A percentile compares a stretch with the other conserved stretches of the same genome.
These are phyloP conservation scores for Vanrija humicola DNA, from an alignment of 1,284 basidiomycete species.

Conservation along the genomic window DNA sequence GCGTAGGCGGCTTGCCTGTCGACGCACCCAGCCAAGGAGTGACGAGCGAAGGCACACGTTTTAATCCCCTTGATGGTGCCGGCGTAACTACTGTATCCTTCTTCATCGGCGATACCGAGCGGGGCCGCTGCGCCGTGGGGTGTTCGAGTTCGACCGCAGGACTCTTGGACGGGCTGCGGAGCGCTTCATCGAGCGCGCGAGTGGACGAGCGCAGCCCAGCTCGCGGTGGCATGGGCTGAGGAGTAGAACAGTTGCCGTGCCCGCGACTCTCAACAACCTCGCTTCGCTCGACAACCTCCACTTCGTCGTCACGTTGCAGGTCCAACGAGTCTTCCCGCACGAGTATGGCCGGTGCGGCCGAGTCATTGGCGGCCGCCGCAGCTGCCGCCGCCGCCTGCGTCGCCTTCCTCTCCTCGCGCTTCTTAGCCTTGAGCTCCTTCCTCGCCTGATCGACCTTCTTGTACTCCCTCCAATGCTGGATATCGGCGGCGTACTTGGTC, in stretches of 20 bases:
- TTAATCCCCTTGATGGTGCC: background rate
- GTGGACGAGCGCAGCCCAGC: too few species aligned
- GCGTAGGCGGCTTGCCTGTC: background rate
- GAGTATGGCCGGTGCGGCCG: background rate
- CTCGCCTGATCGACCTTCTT: slow-evolving; percentile 24
- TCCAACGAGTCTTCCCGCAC: too few species aligned
- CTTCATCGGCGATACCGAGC: background rate
- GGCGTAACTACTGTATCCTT: too few species aligned
- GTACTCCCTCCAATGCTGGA: slow-evolving; percentile 35
- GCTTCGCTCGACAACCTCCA: too few species aligned
- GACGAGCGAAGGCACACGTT: slow-evolving; percentile 6
- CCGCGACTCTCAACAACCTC: too few species aligned
- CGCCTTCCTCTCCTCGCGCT: slow-evolving; percentile 17
- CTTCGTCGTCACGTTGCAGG: too few species aligned
- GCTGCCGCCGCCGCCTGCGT: background rate
- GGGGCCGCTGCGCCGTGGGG: background rate
- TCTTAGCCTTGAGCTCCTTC: slow-evolving; percentile 21
- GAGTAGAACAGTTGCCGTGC: too few species aligned
- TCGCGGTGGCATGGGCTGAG: too few species aligned
- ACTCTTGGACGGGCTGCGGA: too few species aligned
- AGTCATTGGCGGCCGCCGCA: background rate
- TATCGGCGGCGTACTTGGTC: slow-evolving; percentile 18
- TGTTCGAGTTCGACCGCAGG: background rate
- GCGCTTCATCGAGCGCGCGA: too few species aligned
- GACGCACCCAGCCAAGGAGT: slow-evolving; percentile 17